phyloP scores from a whole-genome alignment of 305 asterid species.

The Solanum aculeatissimum region DNA sequence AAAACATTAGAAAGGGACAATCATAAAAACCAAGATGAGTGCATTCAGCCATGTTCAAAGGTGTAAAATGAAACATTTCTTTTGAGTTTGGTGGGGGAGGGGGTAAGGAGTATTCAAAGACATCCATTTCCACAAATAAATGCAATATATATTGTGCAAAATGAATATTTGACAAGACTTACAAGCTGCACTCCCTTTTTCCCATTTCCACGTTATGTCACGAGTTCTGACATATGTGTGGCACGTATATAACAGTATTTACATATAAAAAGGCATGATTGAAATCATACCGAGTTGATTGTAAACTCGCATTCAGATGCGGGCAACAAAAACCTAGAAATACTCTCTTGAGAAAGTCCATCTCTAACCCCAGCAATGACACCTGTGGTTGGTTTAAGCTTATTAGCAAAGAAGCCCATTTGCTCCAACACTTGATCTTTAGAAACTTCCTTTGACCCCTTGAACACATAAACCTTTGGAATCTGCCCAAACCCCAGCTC shows the following conservation, averaged over 20 bases:
- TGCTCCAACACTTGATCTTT: slow-evolving; percentile 91
- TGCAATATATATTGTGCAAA: not conserved
- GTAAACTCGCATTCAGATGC: slow-evolving; percentile 98
- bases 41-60: not conserved
- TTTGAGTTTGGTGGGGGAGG: not conserved
- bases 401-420: slow-evolving; percentile 86
- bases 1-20: not conserved
- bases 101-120: not conserved
- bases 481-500: slow-evolving; percentile 90
- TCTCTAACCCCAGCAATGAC: slow-evolving; percentile 92
- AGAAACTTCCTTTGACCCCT: slow-evolving; percentile 85
- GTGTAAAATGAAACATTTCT: not conserved
- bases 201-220: not conserved
- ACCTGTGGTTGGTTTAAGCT: slow-evolving; percentile 77
- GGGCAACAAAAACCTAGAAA: slow-evolving; percentile 82
- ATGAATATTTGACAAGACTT: not conserved
- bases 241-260: not conserved
- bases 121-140: not conserved
- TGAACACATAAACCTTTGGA: slow-evolving; percentile 91
- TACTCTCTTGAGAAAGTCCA: slow-evolving; percentile 87
- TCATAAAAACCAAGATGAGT: not conserved
- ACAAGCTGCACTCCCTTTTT: not conserved
- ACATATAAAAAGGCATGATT: not conserved
- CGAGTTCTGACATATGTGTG: not conserved
- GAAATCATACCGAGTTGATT: slow-evolving; percentile 61